These are phyloP conservation scores for Starmerella vaccinii DNA, from an alignment of 805 yeast species.

Conservation along the genomic window DNA sequence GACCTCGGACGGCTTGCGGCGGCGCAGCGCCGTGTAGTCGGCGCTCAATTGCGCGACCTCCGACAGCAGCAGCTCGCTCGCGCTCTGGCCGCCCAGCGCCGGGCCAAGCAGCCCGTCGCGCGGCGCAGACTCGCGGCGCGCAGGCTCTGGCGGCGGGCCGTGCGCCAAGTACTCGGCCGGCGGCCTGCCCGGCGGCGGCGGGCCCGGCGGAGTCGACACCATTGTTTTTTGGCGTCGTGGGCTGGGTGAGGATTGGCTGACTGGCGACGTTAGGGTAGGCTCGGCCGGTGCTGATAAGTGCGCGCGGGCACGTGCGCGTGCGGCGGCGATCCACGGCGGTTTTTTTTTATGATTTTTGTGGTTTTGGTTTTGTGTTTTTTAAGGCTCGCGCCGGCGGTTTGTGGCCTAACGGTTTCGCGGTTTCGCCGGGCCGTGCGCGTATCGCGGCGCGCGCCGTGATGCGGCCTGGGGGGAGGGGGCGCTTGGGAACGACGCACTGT, in stretches of 20 bases:
- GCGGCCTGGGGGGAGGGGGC: too few relatives aligned
- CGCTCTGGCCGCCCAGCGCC: neutral
- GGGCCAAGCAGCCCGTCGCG: neutral
- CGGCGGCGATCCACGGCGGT: too few relatives aligned
- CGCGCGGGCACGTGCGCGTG: too few relatives aligned
- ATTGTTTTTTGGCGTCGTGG: neutral
- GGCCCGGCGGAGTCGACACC: neutral
- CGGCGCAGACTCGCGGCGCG: neutral
- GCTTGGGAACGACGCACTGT: too few relatives aligned
- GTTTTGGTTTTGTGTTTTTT: too few relatives aligned
- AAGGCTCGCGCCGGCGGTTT: too few relatives aligned
- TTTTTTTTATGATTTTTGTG: too few relatives aligned
- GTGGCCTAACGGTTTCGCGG: too few relatives aligned
- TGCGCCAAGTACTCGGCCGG: neutral
- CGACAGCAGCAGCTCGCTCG: conserved; percentile 13
- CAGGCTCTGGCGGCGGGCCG: neutral
- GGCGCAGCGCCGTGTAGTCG: neutral
- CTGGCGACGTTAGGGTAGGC: too few relatives aligned
- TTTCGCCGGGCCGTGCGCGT: too few relatives aligned
- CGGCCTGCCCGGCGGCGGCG: neutral
- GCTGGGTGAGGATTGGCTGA: neutral
- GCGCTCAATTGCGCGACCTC: conserved; percentile 15
- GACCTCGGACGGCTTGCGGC: neutral
- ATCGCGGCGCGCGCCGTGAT: too few relatives aligned
- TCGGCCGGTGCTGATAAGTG: too few relatives aligned